Conservation (phyloP, 495 filamentous ascomycete species). For the Oleoguttula mirabilis region DNA sequence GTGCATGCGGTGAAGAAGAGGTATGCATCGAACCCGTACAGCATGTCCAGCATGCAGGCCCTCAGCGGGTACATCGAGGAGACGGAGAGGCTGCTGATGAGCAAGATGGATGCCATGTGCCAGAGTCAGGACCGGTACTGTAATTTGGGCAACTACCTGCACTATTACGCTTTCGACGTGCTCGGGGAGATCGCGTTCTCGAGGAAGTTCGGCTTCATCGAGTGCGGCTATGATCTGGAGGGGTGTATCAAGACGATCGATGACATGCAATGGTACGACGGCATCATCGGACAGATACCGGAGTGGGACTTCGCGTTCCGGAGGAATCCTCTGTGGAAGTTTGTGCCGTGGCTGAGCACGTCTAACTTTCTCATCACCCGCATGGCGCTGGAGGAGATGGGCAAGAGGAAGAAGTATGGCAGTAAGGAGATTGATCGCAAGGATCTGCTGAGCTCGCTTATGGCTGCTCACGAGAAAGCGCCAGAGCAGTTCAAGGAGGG, state of each 20-base stretch:
- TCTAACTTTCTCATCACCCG: conserved; percentile 38
- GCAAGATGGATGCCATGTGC: conserved; percentile 31
- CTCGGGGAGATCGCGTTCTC: conserved; percentile 52
- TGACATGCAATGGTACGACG: conserved; percentile 42
- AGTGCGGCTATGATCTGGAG: conserved; percentile 46
- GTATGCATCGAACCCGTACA: conserved; percentile 42
- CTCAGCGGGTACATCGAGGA: conserved; percentile 38
- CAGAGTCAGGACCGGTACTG: conserved; percentile 26
- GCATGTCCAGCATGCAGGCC: conserved; percentile 43
- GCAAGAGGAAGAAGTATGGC: conserved; percentile 32
- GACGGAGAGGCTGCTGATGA: conserved; percentile 34
- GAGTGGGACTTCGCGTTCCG: conserved; percentile 36
- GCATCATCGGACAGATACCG: conserved; percentile 41
- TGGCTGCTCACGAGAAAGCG: conserved; percentile 37
- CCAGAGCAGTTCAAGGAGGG: conserved; percentile 37
- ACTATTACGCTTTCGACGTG: conserved; percentile 47
- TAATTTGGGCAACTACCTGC: conserved; percentile 41
- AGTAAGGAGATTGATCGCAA: conserved; percentile 32
- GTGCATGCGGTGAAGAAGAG: conserved; percentile 45
- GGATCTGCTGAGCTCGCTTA: conserved; percentile 38
- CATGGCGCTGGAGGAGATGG: conserved; percentile 40
- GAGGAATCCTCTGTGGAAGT: conserved; percentile 39
- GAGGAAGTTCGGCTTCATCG: conserved; percentile 51
- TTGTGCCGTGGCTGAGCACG: conserved; percentile 36
- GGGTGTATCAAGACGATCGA: conserved; percentile 42